phyloP scores from a whole-genome alignment of 495 filamentous ascomycete genomes.

The Podospora pseudopauciseta region DNA sequence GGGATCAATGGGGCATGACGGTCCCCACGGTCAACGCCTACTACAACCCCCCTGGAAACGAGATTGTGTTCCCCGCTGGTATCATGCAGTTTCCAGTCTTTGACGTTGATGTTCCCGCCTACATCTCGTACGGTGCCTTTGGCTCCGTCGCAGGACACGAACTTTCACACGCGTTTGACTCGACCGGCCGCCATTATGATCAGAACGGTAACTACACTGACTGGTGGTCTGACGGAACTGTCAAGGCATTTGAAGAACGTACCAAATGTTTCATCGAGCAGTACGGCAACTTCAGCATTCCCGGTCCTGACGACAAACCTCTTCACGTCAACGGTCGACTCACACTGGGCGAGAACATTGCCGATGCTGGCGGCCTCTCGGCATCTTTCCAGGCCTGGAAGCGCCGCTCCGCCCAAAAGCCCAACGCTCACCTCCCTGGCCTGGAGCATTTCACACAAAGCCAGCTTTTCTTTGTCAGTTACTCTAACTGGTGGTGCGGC shows the following conservation, averaged over 20 bases:
- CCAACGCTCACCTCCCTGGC: conserved; percentile 60
- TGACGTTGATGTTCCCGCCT: conserved; percentile 57
- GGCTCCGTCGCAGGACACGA: conserved; percentile 47
- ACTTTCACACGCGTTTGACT: conserved; percentile 72
- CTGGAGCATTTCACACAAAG: conserved; percentile 64
- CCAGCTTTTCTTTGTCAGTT: conserved; percentile 70
- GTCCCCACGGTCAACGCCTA: conserved; percentile 57
- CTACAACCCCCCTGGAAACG: conserved; percentile 64
- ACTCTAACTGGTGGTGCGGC: conserved; percentile 65
- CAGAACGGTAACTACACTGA: conserved; percentile 62
- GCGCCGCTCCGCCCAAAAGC: conserved; percentile 33
- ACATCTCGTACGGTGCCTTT: conserved; percentile 67
- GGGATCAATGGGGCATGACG: conserved; percentile 61
- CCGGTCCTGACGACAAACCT: conserved; percentile 43
- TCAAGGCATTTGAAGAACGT: conserved; percentile 54
- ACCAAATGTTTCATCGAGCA: conserved; percentile 70
- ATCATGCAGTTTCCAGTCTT: conserved; percentile 72
- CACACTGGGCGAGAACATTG: conserved; percentile 73
- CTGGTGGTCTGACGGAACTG: conserved; percentile 67
- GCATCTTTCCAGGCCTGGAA: conserved; percentile 64
- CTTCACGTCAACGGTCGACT: conserved; percentile 52
- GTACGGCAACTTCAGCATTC: conserved; percentile 61
- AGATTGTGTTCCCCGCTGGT: conserved; percentile 70
- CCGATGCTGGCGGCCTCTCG: conserved; percentile 67
- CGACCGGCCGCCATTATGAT: conserved; percentile 64